A percentile compares a stretch with the other conserved stretches of the same genome.
These are phyloP conservation scores for Nicotiana noctiflora DNA, from an alignment of 257 asterid species.

Conservation along the genomic window DNA sequence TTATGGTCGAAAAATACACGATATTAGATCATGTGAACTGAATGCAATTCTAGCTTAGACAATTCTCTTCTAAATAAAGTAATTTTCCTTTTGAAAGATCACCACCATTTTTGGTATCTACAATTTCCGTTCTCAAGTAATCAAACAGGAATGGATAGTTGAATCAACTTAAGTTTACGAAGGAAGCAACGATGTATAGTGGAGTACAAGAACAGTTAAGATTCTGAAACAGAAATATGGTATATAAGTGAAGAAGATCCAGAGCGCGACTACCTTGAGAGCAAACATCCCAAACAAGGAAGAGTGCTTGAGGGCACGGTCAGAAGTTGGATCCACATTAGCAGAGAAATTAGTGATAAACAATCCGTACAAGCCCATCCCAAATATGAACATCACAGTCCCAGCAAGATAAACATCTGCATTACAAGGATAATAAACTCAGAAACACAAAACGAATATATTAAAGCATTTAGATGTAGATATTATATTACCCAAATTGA, in stretches of 20 bases:
- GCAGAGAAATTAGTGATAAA: constrained; percentile 69
- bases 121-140: not conserved
- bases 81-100: not conserved
- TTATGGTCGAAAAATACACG: not conserved
- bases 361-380: constrained; percentile 91
- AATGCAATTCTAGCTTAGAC: not conserved
- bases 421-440: constrained; percentile 3
- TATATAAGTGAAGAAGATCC: not conserved
- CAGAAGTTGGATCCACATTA: constrained; percentile 37
- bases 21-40: not conserved
- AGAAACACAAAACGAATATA: not conserved
- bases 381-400: constrained; percentile 90
- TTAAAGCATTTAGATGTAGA: not conserved
- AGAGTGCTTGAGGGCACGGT: constrained; percentile 84
- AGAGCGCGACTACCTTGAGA: constrained; percentile 42
- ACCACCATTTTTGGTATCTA: not conserved
- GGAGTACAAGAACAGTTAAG: not conserved
- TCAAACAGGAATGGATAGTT: not conserved
- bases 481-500: not conserved
- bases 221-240: not conserved
- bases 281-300: constrained; percentile 90
- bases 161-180: not conserved
- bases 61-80: not conserved
- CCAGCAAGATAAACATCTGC: constrained; percentile 92
- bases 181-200: not conserved